phyloP scores from a whole-genome alignment of 257 asterid species.

The Thymus mandschuricus region DNA sequence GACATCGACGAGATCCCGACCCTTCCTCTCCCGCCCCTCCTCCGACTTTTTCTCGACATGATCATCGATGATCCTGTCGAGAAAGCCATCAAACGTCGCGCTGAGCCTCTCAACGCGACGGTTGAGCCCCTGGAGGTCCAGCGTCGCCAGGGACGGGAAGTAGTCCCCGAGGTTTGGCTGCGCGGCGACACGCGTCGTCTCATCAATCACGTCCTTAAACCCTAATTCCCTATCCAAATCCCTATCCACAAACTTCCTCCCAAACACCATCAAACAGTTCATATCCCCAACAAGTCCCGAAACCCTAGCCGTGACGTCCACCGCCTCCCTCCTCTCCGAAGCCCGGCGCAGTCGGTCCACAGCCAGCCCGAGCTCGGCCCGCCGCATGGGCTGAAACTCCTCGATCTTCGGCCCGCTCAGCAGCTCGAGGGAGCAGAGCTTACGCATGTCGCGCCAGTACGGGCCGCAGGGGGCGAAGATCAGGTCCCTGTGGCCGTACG shows the following conservation, averaged over 20 bases:
- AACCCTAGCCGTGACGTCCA: not conserved
- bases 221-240: conserved; percentile 17
- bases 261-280: conserved; percentile 19
- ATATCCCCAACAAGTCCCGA: not conserved
- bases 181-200: conserved; percentile 6
- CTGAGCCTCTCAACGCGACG: conserved; percentile 25
- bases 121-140: conserved; percentile 43
- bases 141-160: conserved; percentile 38
- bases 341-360: not conserved
- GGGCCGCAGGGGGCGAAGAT: conserved; percentile 34
- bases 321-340: not conserved
- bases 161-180: not conserved
- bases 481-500: conserved; percentile 22
- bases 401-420: conserved; percentile 34
- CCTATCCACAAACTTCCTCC: conserved; percentile 7
- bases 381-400: conserved; percentile 34
- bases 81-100: conserved; percentile 36
- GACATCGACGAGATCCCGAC: conserved; percentile 38
- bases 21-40: not conserved
- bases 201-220: conserved; percentile 12
- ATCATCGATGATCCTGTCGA: conserved; percentile 49
- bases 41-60: conserved; percentile 31
- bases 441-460: conserved; percentile 43
- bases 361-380: conserved; percentile 6
- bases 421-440: conserved; percentile 33